Conservation (phyloP, 345 rosid genomes). For the Lenwebbia sp. region DNA sequence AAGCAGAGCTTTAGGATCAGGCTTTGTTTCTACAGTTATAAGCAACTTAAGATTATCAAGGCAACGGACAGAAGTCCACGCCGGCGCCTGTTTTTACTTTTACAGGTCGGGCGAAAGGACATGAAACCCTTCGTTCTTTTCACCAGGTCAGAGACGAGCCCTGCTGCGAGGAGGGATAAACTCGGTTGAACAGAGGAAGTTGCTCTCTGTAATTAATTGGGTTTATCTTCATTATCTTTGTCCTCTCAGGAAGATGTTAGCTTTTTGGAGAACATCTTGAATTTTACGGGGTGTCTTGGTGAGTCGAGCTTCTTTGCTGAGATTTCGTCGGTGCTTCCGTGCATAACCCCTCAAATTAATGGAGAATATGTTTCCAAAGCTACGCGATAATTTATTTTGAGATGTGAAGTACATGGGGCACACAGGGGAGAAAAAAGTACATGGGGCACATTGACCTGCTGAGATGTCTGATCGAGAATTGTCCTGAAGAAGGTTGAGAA, state of each 20-base stretch:
- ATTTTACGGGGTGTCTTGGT: background rate
- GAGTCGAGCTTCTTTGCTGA: background rate
- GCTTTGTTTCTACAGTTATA: background rate
- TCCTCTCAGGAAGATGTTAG: background rate
- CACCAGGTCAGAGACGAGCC: background rate
- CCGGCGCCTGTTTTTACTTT: background rate
- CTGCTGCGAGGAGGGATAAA: background rate
- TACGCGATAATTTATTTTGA: background rate
- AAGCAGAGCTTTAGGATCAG: background rate
- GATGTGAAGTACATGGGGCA: background rate
- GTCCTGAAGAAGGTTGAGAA: background rate
- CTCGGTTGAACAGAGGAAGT: background rate
- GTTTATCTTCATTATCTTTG: background rate
- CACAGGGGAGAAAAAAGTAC: too few species aligned
- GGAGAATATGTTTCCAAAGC: background rate
- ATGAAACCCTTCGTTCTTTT: background rate
- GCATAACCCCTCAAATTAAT: background rate
- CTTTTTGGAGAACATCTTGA: background rate
- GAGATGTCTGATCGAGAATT: background rate
- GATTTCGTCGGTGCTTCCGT: background rate
- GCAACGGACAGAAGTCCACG: background rate
- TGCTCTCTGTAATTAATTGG: background rate
- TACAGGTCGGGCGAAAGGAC: background rate
- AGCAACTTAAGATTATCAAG: background rate
- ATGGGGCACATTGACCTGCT: background rate